phyloP scores from a whole-genome alignment of 768 basidiomycete species.

The Russula sp. region DNA sequence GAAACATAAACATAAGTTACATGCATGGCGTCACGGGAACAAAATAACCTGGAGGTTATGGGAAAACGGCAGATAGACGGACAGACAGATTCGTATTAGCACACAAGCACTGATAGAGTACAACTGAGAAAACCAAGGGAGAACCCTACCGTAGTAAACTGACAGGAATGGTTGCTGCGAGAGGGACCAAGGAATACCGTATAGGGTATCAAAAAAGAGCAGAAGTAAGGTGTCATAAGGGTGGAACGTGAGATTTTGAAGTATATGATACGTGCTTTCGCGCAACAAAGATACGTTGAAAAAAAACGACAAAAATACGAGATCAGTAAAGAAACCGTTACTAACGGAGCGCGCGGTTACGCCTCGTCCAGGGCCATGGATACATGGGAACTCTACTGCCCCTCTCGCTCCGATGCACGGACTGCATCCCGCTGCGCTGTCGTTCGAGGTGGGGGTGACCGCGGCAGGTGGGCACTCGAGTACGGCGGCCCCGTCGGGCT shows the following conservation, averaged over 20 bases:
- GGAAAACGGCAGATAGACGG: background rate
- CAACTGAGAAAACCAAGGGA: conserved; percentile 6
- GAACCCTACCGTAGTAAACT: conserved; percentile 8
- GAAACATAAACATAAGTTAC: background rate
- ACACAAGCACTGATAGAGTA: conserved; percentile 14
- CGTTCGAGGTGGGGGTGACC: conserved; percentile 14
- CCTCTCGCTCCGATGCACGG: conserved; percentile 22
- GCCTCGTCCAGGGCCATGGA: background rate
- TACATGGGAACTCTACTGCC: conserved; percentile 1
- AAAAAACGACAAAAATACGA: background rate
- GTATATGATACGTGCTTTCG: background rate
- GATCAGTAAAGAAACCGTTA: background rate
- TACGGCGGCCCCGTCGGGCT: conserved; percentile 12
- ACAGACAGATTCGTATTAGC: background rate
- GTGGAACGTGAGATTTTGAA: conserved; percentile 4
- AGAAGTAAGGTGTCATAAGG: conserved; percentile 5
- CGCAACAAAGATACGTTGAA: conserved; percentile 7
- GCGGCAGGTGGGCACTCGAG: conserved; percentile 5
- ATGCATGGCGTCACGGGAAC: conserved; percentile 16
- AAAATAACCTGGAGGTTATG: conserved; percentile 1
- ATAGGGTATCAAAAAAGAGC: conserved; percentile 6
- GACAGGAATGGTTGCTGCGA: conserved; percentile 1
- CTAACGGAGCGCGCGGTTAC: conserved; percentile 4
- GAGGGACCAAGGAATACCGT: background rate
- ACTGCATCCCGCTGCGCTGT: conserved; percentile 6